Percentiles rank a stretch among this genome's conserved stretches.
Conservation (phyloP, 305 asterid genomes). For the Fraxinus velutina region DNA sequence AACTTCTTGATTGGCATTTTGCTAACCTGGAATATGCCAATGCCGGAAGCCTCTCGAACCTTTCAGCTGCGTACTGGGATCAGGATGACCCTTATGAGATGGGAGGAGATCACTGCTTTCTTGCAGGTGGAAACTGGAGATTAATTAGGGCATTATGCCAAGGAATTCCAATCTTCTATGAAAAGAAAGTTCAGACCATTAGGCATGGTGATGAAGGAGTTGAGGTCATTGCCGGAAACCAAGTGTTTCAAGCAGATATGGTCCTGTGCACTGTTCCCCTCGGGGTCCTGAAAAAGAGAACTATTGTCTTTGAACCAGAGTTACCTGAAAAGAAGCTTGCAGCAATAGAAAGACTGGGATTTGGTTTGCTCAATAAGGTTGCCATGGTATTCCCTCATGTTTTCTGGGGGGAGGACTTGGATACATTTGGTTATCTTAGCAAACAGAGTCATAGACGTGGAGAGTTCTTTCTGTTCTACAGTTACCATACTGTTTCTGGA, state of each 20-base stretch:
- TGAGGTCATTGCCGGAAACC: slow-evolving; percentile 55
- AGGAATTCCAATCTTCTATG: slow-evolving; percentile 58
- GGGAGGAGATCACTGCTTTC: slow-evolving; percentile 92
- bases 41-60: slow-evolving; percentile 72
- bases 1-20: slow-evolving; percentile 78
- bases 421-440: slow-evolving; percentile 66
- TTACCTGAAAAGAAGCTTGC: slow-evolving; percentile 60
- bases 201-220: slow-evolving; percentile 55
- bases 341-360: slow-evolving; percentile 71
- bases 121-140: slow-evolving; percentile 75
- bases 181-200: slow-evolving; percentile 55
- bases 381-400: slow-evolving; percentile 67
- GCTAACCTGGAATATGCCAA: slow-evolving; percentile 82
- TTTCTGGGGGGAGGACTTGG: slow-evolving; percentile 78
- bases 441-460: slow-evolving; percentile 53
- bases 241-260: slow-evolving; percentile 63
- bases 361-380: slow-evolving; percentile 76
- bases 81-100: slow-evolving; percentile 89
- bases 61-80: slow-evolving; percentile 81
- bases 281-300: slow-evolving; percentile 59
- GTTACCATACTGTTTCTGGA: slow-evolving; percentile 84
- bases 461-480: slow-evolving; percentile 67
- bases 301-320: slow-evolving; percentile 61
- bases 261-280: slow-evolving; percentile 78
- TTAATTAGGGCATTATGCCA: slow-evolving; percentile 55